phyloP scores from a whole-genome alignment of 441 rosid genomes.

The Erysimum pusillum region DNA sequence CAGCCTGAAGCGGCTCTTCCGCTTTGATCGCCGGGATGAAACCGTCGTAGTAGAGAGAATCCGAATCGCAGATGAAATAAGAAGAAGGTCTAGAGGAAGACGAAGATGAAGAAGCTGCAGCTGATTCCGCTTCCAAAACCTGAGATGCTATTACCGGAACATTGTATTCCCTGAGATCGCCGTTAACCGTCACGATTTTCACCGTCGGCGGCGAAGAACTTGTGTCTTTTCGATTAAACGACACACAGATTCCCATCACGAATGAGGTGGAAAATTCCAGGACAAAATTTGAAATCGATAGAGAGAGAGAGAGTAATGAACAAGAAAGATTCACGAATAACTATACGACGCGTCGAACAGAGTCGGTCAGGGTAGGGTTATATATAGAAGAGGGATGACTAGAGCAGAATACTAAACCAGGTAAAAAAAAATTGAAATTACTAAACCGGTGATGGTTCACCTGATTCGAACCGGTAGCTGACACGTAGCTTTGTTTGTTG shows the following conservation, averaged over 20 bases:
- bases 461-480: slow-evolving; percentile 19
- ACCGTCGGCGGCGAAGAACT: slow-evolving; percentile 52
- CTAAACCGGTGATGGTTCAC: slow-evolving; percentile 7
- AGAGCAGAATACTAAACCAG: slow-evolving; percentile 24
- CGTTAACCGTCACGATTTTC: slow-evolving; percentile 63
- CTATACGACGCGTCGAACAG: slow-evolving; percentile 27
- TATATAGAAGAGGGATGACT: slow-evolving; percentile 27
- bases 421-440: not conserved
- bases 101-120: slow-evolving; percentile 47
- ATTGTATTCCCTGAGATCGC: slow-evolving; percentile 61
- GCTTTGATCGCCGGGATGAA: slow-evolving; percentile 58
- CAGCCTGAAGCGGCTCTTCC: slow-evolving; percentile 51
- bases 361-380: slow-evolving; percentile 36
- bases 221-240: slow-evolving; percentile 30
- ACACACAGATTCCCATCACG: slow-evolving; percentile 45
- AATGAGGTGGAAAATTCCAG: not conserved
- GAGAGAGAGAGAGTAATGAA: slow-evolving; percentile 13
- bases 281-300: not conserved
- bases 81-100: slow-evolving; percentile 38
- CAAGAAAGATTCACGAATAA: slow-evolving; percentile 2
- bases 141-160: slow-evolving; percentile 59
- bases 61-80: slow-evolving; percentile 66
- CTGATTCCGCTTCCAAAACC: slow-evolving; percentile 54
- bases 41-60: slow-evolving; percentile 64
- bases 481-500: slow-evolving; percentile 32